Conservation (phyloP, 2,329 filamentous ascomycete species). For the Hymenoscyphus fraxineus region DNA sequence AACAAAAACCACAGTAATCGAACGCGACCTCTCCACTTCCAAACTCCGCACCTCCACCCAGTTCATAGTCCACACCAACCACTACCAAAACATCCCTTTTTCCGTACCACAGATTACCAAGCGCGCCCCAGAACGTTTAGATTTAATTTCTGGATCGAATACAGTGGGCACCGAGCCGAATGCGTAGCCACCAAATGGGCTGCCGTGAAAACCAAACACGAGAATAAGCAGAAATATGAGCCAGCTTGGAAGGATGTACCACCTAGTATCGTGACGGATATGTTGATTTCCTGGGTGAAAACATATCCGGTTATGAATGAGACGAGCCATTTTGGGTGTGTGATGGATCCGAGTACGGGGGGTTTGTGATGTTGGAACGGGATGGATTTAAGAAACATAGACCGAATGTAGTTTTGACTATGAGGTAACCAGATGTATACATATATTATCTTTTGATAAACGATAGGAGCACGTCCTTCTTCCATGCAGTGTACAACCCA, state of each 20-base stretch:
- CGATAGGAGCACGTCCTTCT: neutral
- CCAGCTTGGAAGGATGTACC: constrained; percentile 14
- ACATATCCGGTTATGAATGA: constrained; percentile 53
- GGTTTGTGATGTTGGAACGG: constrained; percentile 42
- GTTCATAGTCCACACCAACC: constrained; percentile 13
- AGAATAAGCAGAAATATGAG: constrained; percentile 9
- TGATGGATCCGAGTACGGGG: constrained; percentile 53
- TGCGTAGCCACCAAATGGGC: constrained; percentile 41
- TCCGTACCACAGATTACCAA: neutral
- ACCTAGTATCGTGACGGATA: constrained; percentile 32
- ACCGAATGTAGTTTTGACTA: neutral
- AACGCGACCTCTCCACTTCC: constrained; percentile 51
- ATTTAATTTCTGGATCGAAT: constrained; percentile 22
- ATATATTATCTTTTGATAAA: too few relatives aligned
- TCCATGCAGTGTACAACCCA: too few relatives aligned
- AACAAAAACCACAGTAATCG: constrained; percentile 44
- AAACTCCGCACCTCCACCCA: constrained; percentile 28
- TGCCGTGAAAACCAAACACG: constrained; percentile 25
- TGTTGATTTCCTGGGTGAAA: constrained; percentile 46
- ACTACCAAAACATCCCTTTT: neutral
- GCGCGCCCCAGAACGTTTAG: neutral
- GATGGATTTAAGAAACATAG: constrained; percentile 7
- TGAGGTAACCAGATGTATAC: neutral
- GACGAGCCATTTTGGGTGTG: constrained; percentile 52
- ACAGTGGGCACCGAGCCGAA: constrained; percentile 35